Evolutionary conservation across 495 filamentous ascomycete species (phyloP).

Genomic region (Astrocystis sublimbata): DNA sequence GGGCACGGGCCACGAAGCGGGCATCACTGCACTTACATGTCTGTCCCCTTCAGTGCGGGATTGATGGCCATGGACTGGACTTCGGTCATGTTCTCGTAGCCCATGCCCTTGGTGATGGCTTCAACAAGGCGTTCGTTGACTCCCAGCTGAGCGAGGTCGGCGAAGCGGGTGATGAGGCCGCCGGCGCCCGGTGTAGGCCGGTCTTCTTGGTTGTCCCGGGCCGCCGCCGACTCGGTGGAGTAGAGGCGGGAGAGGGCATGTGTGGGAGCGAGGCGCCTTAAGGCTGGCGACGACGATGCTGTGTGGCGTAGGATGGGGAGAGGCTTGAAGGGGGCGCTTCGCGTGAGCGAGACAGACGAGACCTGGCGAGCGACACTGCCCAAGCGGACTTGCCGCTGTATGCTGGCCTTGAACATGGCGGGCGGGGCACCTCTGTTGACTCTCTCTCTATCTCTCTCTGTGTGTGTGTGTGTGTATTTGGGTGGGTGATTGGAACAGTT

Average conservation of each 20-base stretch:
- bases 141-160: conserved; percentile 61
- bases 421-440: not conserved
- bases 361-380: conserved; percentile 30
- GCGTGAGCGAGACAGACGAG: conserved; percentile 23
- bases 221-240: conserved; percentile 38
- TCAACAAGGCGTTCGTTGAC: conserved; percentile 66
- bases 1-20: conserved; percentile 4
- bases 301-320: conserved; percentile 20
- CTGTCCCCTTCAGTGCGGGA: conserved; percentile 70
- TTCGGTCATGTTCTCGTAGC: conserved; percentile 82
- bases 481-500: no score
- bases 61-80: conserved; percentile 87
- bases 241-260: conserved; percentile 37
- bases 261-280: conserved; percentile 21
- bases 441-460: no score
- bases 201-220: not conserved
- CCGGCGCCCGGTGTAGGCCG: conserved; percentile 22
- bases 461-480: not conserved
- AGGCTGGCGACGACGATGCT: conserved; percentile 20
- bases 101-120: conserved; percentile 72
- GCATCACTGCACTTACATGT: conserved; percentile 64
- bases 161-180: conserved; percentile 56
- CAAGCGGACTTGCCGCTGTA: conserved; percentile 36
- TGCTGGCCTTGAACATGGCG: conserved; percentile 29
- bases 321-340: conserved; percentile 23